Evolutionary conservation across 176 grass and related monocot species (phyloP), one percentile per base, ranked within the genome.

Genomic region (Typha latifolia): DNA sequence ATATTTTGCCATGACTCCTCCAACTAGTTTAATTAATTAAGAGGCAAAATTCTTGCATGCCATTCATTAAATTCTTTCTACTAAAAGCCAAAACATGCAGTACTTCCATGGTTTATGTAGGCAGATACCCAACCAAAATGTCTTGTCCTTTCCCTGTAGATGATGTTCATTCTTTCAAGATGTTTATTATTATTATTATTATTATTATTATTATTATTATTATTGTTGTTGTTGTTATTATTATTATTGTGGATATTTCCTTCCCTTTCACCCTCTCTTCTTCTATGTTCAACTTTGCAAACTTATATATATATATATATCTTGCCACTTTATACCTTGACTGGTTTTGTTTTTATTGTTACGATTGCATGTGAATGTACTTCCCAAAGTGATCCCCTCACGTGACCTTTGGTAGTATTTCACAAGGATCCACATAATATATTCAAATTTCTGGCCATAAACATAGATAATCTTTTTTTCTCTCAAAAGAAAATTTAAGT

Each of bases 21-120:
- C 24, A 26, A 2, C 24, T 9, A 37, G 6, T 37, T 37, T 37
- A 37, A 37, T 6, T 37, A 43, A 43, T 9, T 10, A 9, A 43
- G 20, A 86, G 86, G 62, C 3, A 59, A n/a, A 19, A n/a, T 59
- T 21, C 8, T 22, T 59, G 53, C 53, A 59, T 59, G 16, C 6
- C 5, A 59, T 59, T 59, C 5, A 57, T 11, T 59, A 6, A 59
- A 19, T 21, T 21, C 53, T 22, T 10, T 43, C 53, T 21, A 59
- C 5, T 59, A 21, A 21, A 59, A 9, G 37, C 53, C 53, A 59
- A 59, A 59, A 19, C 53, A 22, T 22, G 6, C 16, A 59, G 53
- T 59, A 59, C 53, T 59, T 59, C 16, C 51, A 55, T 55, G 18
- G 10, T 16, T 59, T 10, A 19, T 59, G 53, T 59, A 59, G 7